Conservation (phyloP, 148 eudicot genomes). For the Amaranthus hypochondriacus region DNA sequence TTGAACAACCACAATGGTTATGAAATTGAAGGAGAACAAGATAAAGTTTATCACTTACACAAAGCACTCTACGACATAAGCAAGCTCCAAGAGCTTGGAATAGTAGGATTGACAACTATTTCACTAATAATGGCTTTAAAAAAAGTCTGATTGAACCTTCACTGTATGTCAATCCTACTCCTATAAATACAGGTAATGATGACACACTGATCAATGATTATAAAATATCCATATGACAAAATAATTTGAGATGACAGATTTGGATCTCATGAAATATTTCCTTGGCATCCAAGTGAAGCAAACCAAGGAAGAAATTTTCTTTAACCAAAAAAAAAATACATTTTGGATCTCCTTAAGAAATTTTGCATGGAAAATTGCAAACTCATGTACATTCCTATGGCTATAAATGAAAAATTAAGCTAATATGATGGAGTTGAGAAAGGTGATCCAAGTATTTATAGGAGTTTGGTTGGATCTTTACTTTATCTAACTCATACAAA, state of each 20-base stretch:
- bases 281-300: conserved; percentile 2
- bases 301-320: not conserved
- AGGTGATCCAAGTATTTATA: not conserved
- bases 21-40: not conserved
- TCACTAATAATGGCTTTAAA: not conserved
- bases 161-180: not conserved
- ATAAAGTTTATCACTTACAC: not conserved
- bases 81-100: conserved; percentile 19
- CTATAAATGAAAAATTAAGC: too few species aligned
- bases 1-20: not conserved
- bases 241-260: too few species aligned
- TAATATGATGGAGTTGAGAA: not conserved
- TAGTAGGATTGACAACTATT: not conserved
- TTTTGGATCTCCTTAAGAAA: not conserved
- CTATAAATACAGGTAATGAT: too few species aligned
- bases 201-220: too few species aligned
- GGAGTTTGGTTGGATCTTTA: conserved; percentile 4
- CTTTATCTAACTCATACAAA: conserved; percentile 6
- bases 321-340: not conserved
- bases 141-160: not conserved
- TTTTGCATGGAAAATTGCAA: too few species aligned
- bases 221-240: too few species aligned
- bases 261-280: too few species aligned
- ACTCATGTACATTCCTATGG: too few species aligned
- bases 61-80: conserved; percentile 10